Evolutionary conservation across 1,284 basidiomycete genomes (phyloP), one percentile per base, ranked within the genome.

Genomic region (Boletellus deceptivus): DNA sequence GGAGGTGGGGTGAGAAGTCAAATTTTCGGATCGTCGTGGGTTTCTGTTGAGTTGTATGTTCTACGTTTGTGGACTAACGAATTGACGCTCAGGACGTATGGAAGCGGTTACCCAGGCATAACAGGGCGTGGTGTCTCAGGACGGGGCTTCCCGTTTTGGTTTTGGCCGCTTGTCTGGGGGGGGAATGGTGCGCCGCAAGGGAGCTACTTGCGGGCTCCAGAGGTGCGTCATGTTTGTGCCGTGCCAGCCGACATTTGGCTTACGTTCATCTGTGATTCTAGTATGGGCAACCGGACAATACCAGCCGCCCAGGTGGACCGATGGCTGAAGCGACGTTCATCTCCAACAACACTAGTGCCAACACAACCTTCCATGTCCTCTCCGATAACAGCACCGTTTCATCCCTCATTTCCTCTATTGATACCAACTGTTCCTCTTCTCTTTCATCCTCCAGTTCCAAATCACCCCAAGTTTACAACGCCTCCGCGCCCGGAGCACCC

Each of bases 241-340:
- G 16, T 13, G 5, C 20, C 11, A 3, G 18, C 4, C 20, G 29
- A 60, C 6, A 7, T 31, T 4, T 16, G 24, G 24, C 33, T 40
- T 27, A 47, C 35, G 10, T 3, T 27, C 14, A 27, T 41, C 29
- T 44, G 13, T n/a, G n/a, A 46, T 27, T 52, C 6, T 52, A 84
- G 83, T 87, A 82, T 55, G 85, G 82, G 46, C 55, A 65, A 18
- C 60, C 76, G 6, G 66, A 68, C 49, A 86, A 82, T 59, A 68
- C 72, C 0, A 78, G 72, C 47, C 76, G 85, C 14, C 79, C 83
- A 1, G 85, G 85, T 1, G 85, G 84, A 0, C 59, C 72, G 0
- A 72, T 83, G 66, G 65, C 69, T 35, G 71, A 75, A 35, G 79
- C 79, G 1, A 68, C 72, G 1, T 84, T 86, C 63, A 51, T 64